Conservation (phyloP, 164 flowering plant genomes). For the Cinnamomum chago region DNA sequence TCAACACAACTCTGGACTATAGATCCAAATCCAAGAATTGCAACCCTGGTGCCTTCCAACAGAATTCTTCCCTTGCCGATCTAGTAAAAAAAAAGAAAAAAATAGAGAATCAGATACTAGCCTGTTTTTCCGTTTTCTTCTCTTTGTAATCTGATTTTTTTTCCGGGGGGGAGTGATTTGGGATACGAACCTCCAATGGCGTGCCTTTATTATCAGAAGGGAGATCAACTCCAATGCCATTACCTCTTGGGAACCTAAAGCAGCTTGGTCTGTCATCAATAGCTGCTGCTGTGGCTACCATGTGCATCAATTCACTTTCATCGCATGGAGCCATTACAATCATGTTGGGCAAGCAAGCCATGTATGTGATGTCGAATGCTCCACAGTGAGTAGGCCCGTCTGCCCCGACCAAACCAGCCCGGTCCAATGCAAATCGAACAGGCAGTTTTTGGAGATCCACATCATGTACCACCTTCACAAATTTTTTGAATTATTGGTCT, state of each 20-base stretch:
- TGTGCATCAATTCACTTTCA: conserved; percentile 84
- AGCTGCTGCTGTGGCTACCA: conserved; percentile 90
- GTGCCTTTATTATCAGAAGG: conserved; percentile 73
- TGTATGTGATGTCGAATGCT: conserved; percentile 85
- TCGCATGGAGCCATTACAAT: conserved; percentile 94
- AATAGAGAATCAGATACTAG: not conserved
- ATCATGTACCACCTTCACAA: conserved; percentile 76
- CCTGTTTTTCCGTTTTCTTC: not conserved
- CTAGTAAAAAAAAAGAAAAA: conserved; percentile 30
- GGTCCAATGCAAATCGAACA: conserved; percentile 82
- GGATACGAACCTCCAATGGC: conserved; percentile 62
- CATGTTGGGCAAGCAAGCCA: conserved; percentile 97
- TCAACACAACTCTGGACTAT: conserved; percentile 65
- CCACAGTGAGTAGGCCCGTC: conserved; percentile 99
- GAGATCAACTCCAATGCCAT: conserved; percentile 61
- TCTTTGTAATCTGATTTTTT: not conserved
- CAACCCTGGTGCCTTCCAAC: conserved; percentile 72
- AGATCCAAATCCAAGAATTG: conserved; percentile 76
- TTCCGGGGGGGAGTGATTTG: not conserved
- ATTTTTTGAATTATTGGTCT: not conserved
- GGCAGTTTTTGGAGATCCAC: conserved; percentile 94
- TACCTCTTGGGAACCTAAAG: conserved; percentile 89
- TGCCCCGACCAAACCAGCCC: conserved; percentile 93
- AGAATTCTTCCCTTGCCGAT: conserved; percentile 85
- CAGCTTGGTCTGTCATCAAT: conserved; percentile 89